Evolutionary conservation across 2,329 filamentous ascomycete genomes (phyloP).

Genomic region (Nemania serpens): DNA sequence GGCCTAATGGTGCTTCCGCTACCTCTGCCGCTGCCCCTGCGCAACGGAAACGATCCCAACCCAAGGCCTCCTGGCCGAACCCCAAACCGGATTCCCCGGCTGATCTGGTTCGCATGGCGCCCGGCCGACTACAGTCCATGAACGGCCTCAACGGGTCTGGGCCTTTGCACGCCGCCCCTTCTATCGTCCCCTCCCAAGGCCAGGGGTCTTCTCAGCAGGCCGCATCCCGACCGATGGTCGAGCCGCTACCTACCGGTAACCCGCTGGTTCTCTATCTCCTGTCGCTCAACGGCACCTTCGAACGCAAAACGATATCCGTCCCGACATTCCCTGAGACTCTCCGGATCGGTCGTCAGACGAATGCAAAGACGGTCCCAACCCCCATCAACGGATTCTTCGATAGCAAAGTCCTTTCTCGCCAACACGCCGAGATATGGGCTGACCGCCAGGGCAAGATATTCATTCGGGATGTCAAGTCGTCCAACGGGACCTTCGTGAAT

Average conservation of each 20-base stretch:
- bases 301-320: constrained; percentile 93
- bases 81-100: constrained; percentile 53
- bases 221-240: constrained; percentile 67
- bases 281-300: constrained; percentile 94
- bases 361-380: constrained; percentile 92
- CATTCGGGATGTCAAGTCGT: constrained; percentile 97
- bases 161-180: constrained; percentile 46
- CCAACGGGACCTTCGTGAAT: constrained; percentile 98
- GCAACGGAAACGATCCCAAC: constrained; percentile 57
- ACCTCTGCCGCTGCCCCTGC: neutral
- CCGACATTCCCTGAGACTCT: constrained; percentile 94
- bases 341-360: constrained; percentile 93
- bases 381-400: constrained; percentile 95
- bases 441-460: constrained; percentile 82
- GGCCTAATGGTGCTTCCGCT: constrained; percentile 51
- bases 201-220: constrained; percentile 49
- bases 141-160: constrained; percentile 51
- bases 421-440: constrained; percentile 96
- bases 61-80: constrained; percentile 56
- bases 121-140: constrained; percentile 45
- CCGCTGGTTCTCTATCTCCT: constrained; percentile 83
- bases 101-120: constrained; percentile 52
- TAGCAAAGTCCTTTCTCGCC: constrained; percentile 93
- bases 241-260: constrained; percentile 65
- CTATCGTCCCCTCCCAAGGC: constrained; percentile 45